Evolutionary conservation across 108 stramenopile genomes (phyloP), one percentile per base, ranked within the genome.

Genomic region (Parmales sp.): DNA sequence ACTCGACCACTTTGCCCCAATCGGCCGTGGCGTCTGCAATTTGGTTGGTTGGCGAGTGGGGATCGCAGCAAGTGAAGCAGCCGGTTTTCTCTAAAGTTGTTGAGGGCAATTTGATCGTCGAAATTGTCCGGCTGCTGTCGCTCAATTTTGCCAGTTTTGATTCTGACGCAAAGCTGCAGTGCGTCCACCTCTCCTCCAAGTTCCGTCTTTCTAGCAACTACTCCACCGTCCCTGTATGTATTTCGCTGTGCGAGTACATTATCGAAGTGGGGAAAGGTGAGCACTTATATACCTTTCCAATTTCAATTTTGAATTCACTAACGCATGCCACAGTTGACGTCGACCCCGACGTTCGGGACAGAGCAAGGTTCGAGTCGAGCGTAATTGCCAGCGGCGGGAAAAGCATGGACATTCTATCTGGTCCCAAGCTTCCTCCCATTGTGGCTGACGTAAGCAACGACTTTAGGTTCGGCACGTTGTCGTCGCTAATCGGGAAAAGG

Each of bases 241-340:
- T 38, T 19, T 72, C 72, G 8, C 43, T 98, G 6, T 84, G 92
- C 50, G 88, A 93, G 63, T 92, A 92, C 60, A 87, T 99, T 60
- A 73, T 99, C 54, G 87, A 97, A 19, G 78, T 98, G 81, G 93
- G 90, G 23, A 81, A 93, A n/a, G n/a, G n/a, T n/a, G n/a, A n/a
- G n/a, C n/a, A n/a, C n/a, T n/a, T n/a, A n/a, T n/a, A n/a, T n/a
- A n/a, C n/a, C n/a, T n/a, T n/a, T n/a, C n/a, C n/a, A n/a, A n/a
- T n/a, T n/a, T n/a, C n/a, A n/a, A n/a, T n/a, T n/a, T n/a, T n/a
- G n/a, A n/a, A n/a, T n/a, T n/a, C n/a, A n/a, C n/a, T n/a, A n/a
- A n/a, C n/a, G n/a, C n/a, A n/a, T n/a, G n/a, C n/a, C n/a, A n/a
- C n/a, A 19, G 77, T 90, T 45, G 98, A 99, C 76, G 76, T 87